Conservation (phyloP, 768 basidiomycete species). For the Crepidotus variabilis region DNA sequence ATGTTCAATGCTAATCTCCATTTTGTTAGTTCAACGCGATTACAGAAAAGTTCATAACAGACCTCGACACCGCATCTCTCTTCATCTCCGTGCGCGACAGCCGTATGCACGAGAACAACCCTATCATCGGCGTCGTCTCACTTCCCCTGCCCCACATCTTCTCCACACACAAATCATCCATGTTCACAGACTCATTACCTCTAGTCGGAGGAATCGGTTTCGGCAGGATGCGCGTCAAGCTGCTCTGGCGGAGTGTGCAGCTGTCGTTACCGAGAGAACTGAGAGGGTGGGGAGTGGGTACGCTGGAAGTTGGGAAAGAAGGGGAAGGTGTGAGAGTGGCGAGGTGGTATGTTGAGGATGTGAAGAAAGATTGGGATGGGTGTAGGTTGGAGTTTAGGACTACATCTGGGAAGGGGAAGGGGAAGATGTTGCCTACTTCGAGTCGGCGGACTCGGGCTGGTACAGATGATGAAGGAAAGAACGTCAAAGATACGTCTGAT, state of each 20-base stretch:
- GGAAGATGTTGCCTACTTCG: neutral
- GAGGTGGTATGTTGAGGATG: slow-evolving; percentile 14
- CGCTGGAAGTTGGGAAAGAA: slow-evolving; percentile 42
- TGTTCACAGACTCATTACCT: slow-evolving; percentile 57
- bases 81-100: slow-evolving; percentile 64
- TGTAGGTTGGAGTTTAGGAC: slow-evolving; percentile 40
- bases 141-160: slow-evolving; percentile 47
- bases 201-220: slow-evolving; percentile 69
- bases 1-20: no score
- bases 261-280: slow-evolving; percentile 52
- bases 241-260: slow-evolving; percentile 68
- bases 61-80: slow-evolving; percentile 57
- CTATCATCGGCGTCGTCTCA: slow-evolving; percentile 68
- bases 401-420: slow-evolving; percentile 30
- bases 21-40: slow-evolving; percentile 49
- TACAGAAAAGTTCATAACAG: slow-evolving; percentile 65
- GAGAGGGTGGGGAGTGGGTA: slow-evolving; percentile 68
- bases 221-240: slow-evolving; percentile 57
- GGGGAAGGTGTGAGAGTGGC: neutral
- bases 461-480: slow-evolving; percentile 14
- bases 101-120: slow-evolving; percentile 55
- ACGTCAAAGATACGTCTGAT: slow-evolving; percentile 19
- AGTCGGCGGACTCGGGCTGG: neutral
- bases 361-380: slow-evolving; percentile 30
- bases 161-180: slow-evolving; percentile 34